These are phyloP conservation scores for Botryotinia calthae DNA, from an alignment of 2,329 filamentous ascomycete species.

Conservation along the genomic window DNA sequence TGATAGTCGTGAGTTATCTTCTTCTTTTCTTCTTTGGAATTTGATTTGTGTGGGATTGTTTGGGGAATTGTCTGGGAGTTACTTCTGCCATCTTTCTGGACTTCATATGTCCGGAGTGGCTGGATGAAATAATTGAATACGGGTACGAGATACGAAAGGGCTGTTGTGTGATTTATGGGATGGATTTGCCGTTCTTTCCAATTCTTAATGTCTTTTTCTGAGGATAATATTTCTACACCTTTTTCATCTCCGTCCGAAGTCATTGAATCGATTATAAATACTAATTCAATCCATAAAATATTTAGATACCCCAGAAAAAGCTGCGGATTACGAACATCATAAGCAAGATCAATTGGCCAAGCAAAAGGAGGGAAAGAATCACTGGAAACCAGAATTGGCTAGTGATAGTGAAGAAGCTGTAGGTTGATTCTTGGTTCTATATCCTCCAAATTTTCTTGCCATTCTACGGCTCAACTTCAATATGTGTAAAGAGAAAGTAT, in stretches of 20 bases:
- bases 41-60: background rate
- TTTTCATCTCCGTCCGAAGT: background rate
- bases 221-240: background rate
- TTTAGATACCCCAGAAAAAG: constrained; percentile 35
- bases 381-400: constrained; percentile 77
- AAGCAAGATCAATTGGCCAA: constrained; percentile 63
- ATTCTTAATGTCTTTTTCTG: fast-evolving
- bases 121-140: background rate
- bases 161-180: background rate
- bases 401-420: constrained; percentile 77
- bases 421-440: constrained; percentile 35
- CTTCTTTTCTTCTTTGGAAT: background rate
- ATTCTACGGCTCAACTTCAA: background rate
- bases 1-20: constrained; percentile 33
- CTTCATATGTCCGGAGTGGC: background rate
- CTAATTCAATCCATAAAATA: background rate
- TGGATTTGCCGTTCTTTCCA: background rate
- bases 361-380: constrained; percentile 64
- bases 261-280: background rate
- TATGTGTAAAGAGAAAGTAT: background rate
- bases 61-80: background rate
- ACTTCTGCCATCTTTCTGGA: background rate
- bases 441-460: background rate
- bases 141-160: too few species aligned
- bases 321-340: constrained; percentile 52